Conservation (phyloP, 1,284 basidiomycete genomes). For the Fomitopsis pinicola region DNA sequence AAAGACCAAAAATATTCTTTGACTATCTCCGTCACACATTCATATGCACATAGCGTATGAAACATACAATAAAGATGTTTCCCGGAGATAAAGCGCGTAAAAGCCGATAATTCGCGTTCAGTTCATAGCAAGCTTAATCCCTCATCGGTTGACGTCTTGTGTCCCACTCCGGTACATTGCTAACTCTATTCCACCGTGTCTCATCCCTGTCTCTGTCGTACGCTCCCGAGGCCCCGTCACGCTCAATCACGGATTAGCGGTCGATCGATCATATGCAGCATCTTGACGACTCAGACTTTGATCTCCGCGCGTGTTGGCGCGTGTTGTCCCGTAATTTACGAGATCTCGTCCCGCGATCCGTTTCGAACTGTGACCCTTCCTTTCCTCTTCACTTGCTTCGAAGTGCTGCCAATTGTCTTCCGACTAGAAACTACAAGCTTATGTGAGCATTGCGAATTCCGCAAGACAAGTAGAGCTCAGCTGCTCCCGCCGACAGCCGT, state of each 20-base stretch:
- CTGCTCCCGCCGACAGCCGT: too few species aligned
- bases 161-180: background rate
- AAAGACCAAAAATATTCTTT: too few species aligned
- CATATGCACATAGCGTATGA: too few species aligned
- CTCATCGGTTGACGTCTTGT: background rate
- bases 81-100: background rate
- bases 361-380: background rate
- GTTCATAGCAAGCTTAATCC: background rate
- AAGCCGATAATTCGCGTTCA: background rate
- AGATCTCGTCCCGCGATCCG: background rate
- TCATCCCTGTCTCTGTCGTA: background rate
- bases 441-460: too few species aligned
- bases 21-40: too few species aligned
- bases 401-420: too few species aligned
- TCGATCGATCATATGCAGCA: background rate
- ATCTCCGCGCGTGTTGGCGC: background rate
- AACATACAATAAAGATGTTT: background rate
- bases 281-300: background rate
- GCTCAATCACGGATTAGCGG: background rate
- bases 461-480: too few species aligned
- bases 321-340: background rate
- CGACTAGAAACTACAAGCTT: too few species aligned
- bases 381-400: too few species aligned
- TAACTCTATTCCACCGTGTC: background rate
- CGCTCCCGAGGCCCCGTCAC: background rate